These are phyloP conservation scores for Filobasidium floriforme DNA, from an alignment of 768 basidiomycete species.

Conservation along the genomic window DNA sequence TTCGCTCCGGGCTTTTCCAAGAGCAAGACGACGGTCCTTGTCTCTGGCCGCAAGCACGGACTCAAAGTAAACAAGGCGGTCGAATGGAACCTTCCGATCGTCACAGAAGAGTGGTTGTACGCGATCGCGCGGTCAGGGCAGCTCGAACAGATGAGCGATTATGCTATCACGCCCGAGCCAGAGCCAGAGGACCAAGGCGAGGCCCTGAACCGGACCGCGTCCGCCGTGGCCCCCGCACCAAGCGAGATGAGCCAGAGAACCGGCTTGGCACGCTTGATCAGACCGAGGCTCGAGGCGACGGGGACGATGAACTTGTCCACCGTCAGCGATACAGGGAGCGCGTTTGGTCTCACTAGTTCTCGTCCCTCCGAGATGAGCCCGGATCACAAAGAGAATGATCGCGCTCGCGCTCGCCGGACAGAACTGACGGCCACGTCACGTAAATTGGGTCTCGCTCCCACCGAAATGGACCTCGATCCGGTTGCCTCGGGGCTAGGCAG, in stretches of 20 bases:
- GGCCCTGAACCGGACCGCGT: background rate
- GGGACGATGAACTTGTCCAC: constrained; percentile 4
- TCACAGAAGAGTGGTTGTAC: constrained; percentile 64
- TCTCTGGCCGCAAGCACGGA: constrained; percentile 65
- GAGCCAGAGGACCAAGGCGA: background rate
- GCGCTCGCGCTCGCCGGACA: background rate
- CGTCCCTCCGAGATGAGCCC: background rate
- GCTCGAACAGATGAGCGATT: constrained; percentile 24
- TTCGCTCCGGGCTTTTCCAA: background rate
- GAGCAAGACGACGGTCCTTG: constrained; percentile 60
- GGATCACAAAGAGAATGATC: background rate
- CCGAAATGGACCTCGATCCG: constrained; percentile 13
- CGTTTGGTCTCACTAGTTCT: background rate
- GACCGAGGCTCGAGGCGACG: background rate
- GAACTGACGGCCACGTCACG: background rate
- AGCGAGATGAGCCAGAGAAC: background rate
- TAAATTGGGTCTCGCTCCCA: constrained; percentile 20
- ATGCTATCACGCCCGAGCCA: constrained; percentile 9
- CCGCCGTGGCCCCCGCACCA: background rate
- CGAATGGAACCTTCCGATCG: constrained; percentile 71
- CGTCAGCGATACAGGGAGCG: constrained; percentile 12
- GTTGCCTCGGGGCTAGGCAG: background rate
- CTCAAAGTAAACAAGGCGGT: constrained; percentile 68
- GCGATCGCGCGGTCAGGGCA: constrained; percentile 54
- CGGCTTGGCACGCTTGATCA: background rate